A percentile compares a stretch with the other conserved stretches of the same genome.
Evolutionary conservation across 768 basidiomycete genomes (phyloP).

Genomic region (Psilocybe cyanescens): DNA sequence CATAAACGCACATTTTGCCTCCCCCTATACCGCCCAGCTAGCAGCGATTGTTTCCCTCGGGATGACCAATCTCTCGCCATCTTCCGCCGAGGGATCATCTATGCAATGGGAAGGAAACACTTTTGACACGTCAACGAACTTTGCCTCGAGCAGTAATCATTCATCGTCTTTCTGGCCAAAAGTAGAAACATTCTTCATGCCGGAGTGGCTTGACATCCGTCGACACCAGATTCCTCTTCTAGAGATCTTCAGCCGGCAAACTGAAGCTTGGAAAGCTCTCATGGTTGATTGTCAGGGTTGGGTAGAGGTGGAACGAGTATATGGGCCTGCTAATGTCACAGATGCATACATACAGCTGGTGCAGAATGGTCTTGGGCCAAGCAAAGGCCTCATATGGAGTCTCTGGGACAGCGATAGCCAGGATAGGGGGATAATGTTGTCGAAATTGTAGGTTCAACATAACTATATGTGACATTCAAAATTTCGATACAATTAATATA

Average conservation of each 20-base stretch:
- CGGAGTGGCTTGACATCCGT: conserved; percentile 66
- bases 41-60: conserved; percentile 53
- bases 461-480: too few relatives aligned
- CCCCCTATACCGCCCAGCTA: conserved; percentile 38
- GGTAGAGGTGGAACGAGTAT: conserved; percentile 55
- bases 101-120: conserved; percentile 44
- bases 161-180: conserved; percentile 34
- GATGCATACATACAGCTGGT: conserved; percentile 50
- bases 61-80: conserved; percentile 57
- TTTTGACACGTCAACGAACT: conserved; percentile 22
- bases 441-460: conserved; percentile 8
- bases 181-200: conserved; percentile 67
- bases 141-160: neutral
- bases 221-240: conserved; percentile 46
- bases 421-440: neutral
- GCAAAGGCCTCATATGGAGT: conserved; percentile 66
- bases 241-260: conserved; percentile 55
- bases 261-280: conserved; percentile 59
- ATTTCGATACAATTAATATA: neutral
- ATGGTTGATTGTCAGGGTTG: conserved; percentile 60
- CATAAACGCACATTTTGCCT: conserved; percentile 45
- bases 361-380: conserved; percentile 51
- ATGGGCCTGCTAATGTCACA: conserved; percentile 51
- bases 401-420: conserved; percentile 49
- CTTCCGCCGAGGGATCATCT: conserved; percentile 33